Evolutionary conservation across 163 green algal genomes (phyloP).

Genomic region (Scenedesmus sp.): DNA sequence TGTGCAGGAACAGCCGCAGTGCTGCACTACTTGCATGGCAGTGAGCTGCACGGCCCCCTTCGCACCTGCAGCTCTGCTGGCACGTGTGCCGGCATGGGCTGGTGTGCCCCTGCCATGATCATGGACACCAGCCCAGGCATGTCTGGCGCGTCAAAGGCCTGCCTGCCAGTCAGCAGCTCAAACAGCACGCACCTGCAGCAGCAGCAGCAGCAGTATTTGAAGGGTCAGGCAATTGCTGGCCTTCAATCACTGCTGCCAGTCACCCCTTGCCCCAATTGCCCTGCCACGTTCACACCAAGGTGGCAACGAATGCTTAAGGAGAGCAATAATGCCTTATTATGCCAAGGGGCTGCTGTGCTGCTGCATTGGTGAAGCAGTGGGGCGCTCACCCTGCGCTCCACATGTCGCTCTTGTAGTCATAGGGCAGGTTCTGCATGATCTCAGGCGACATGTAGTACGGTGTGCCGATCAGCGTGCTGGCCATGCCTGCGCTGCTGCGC

Average conservation of each 20-base stretch:
- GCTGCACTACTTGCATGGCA: not conserved
- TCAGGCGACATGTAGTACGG: slow-evolving; percentile 40
- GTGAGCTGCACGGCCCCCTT: too few species aligned
- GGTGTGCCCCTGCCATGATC: slow-evolving; percentile 14
- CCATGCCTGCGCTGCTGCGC: not conserved
- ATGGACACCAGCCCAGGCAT: slow-evolving; percentile 11
- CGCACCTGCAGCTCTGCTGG: not conserved
- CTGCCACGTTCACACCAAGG: not conserved
- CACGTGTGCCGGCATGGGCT: not conserved
- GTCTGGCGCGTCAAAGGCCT: slow-evolving; percentile 19
- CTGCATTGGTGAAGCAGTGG: not conserved
- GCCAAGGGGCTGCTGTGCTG: not conserved
- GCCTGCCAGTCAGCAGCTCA: slow-evolving; percentile 22
- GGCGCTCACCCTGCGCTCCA: slow-evolving; percentile 17
- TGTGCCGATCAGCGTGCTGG: slow-evolving; percentile 30
- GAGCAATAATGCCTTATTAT: not conserved
- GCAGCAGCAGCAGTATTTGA: not conserved
- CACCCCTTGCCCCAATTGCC: not conserved
- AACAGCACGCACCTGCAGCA: slow-evolving; percentile 20
- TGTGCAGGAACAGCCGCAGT: not conserved
- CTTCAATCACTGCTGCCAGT: not conserved
- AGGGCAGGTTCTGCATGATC: slow-evolving; percentile 25
- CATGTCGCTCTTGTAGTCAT: slow-evolving; percentile 33
- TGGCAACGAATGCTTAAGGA: not conserved
- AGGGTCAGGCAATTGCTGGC: not conserved